Base-by-base conservation (phyloP, 2,329 filamentous ascomycete species). In the Incumbomyces delicatus region DNA sequence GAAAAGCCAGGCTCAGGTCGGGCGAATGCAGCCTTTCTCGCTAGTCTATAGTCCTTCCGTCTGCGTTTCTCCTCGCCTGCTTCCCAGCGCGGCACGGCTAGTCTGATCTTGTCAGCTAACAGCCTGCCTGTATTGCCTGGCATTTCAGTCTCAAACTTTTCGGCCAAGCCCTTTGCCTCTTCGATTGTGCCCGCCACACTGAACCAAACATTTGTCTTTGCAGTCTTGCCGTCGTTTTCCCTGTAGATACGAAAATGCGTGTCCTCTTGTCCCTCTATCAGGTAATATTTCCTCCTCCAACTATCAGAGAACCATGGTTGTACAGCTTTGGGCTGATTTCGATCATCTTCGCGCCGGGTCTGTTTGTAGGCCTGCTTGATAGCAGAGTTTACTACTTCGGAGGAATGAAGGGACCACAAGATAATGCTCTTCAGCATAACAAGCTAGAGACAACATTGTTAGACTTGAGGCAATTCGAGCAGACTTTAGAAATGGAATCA, bases 51-150 rank as follows among this genome's bases (percentile, higher is more conserved):
- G 59, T 98, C 92, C 48, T 92, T 84, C 37, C 89, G 84, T 65
- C 83, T 87, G 46, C 92, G 86, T 76, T 95, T 96, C 85, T 94
- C 88, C 66, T 96, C 89, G 4, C 87, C 89, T 31, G 85, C 87
- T 65, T 96, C 90, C 57, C 98, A 95, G 30, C 88, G 81, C 30
- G 89, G 87, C 30, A 96, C 78, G 10, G 88, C 89, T 44, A 79
- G 76, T 31, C 75, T 65, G 59, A 98, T 94, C 63, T 81, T 85
- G 56, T 83, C 79, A 50, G 84, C 81, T 30, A 96, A 73, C 49
- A 81, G 79, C 59, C 80, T 85, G 1, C 90, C 87, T 61, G 87
- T 85, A 42, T 85, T 87, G 14, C 49, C 44, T 1, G 85, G 85
- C 44, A 84, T 85, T 57, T 96, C 90, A 32, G 78, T 76, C 2